Conservation (phyloP, 1,284 basidiomycete genomes). For the Cryptococcus jaspeensis region DNA sequence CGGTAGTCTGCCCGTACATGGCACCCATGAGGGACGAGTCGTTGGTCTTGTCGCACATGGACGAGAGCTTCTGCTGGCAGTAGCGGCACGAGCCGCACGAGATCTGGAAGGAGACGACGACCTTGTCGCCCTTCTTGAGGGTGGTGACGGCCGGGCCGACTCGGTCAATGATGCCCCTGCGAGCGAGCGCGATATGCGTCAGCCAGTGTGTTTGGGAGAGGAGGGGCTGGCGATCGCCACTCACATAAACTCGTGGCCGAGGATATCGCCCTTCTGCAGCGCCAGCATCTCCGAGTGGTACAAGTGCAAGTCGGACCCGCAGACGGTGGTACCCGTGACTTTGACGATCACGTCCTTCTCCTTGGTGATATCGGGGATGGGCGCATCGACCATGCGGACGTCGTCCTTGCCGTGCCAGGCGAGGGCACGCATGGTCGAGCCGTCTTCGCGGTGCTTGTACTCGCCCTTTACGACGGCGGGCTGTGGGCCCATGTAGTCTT, state of each 20-base stretch:
- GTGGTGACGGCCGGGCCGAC: conserved; percentile 65
- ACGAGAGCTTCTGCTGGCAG: conserved; percentile 69
- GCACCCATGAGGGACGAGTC: conserved; percentile 59
- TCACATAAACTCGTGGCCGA: conserved; percentile 71
- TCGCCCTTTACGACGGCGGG: conserved; percentile 44
- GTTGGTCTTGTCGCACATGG: conserved; percentile 71
- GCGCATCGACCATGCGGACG: conserved; percentile 58
- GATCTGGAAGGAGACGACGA: conserved; percentile 74
- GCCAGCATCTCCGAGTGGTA: conserved; percentile 64
- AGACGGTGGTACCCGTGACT: conserved; percentile 39
- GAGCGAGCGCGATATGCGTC: neutral
- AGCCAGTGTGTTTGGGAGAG: neutral
- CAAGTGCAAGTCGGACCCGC: conserved; percentile 68
- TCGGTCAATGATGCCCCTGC: conserved; percentile 62
- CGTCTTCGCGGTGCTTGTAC: conserved; percentile 58
- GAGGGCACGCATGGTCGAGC: conserved; percentile 65
- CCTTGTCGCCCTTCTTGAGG: conserved; percentile 60
- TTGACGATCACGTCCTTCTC: conserved; percentile 49
- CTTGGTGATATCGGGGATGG: conserved; percentile 61
- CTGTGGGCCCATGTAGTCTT: conserved; percentile 31
- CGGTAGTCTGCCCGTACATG: conserved; percentile 68
- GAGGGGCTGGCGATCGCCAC: conserved; percentile 2
- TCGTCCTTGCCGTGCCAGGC: conserved; percentile 65
- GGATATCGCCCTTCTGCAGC: conserved; percentile 67
- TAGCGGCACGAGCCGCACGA: conserved; percentile 71